Percentiles rank a stretch among this genome's conserved stretches.
phyloP scores from a whole-genome alignment of 179 eudicot genomes.

The Actinidia arguta region DNA sequence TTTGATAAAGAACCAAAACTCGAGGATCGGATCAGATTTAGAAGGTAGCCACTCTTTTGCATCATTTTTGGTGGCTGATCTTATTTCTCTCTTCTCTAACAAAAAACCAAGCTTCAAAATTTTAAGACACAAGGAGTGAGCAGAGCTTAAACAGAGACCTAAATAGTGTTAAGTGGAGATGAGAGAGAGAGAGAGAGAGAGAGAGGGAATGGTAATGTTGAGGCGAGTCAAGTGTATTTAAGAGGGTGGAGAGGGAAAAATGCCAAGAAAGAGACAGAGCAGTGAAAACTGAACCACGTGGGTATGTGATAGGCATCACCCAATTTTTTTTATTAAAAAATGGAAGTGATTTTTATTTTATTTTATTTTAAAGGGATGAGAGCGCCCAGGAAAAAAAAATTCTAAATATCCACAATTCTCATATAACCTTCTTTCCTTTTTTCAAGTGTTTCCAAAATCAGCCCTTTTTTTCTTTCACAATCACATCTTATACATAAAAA shows the following conservation, averaged over 20 bases:
- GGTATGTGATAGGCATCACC: slow-evolving; percentile 2
- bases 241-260: neutral
- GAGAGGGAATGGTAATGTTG: no score
- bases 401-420: no score
- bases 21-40: slow-evolving; percentile 21
- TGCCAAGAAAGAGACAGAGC: neutral
- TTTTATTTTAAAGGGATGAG: no score
- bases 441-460: no score
- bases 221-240: neutral
- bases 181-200: neutral
- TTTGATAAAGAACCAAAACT: slow-evolving; percentile 26
- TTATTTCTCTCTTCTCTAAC: neutral
- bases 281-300: neutral
- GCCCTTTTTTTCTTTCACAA: no score
- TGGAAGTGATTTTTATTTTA: neutral
- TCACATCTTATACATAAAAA: no score
- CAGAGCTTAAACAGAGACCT: neutral
- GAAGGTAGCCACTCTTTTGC: slow-evolving; percentile 15
- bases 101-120: neutral
- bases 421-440: no score
- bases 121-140: neutral
- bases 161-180: neutral
- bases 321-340: neutral
- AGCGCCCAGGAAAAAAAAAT: no score
- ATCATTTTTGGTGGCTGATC: slow-evolving; percentile 17